Conservation (phyloP, 164 flowering plant species). For the Houttuynia cordata region DNA sequence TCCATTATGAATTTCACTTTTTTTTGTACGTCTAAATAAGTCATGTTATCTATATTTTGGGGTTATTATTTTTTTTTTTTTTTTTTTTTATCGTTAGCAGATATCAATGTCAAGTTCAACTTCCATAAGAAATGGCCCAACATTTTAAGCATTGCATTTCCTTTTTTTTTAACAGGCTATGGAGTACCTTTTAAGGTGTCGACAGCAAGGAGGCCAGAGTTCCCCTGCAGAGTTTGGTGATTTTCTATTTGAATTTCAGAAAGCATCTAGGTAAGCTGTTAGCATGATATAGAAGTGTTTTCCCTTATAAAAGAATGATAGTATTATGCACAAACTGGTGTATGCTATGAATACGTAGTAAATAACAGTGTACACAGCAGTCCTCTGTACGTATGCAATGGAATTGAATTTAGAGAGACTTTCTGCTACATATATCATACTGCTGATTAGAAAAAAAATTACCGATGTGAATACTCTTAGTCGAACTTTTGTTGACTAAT, state of each 20-base stretch:
- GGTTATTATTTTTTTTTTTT: neutral
- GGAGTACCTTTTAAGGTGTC: conserved; percentile 64
- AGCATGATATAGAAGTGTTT: neutral
- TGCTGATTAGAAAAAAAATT: no score
- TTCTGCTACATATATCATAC: no score
- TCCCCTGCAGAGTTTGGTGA: conserved; percentile 51
- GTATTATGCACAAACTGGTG: no score
- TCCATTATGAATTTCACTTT: conserved; percentile 11
- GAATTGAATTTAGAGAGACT: no score
- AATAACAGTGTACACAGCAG: no score
- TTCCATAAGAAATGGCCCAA: neutral
- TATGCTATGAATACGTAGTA: no score
- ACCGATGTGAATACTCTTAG: neutral
- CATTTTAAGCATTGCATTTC: neutral
- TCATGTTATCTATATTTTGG: neutral
- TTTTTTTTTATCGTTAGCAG: neutral
- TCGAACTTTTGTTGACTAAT: neutral
- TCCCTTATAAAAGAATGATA: neutral
- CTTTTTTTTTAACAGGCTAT: conserved; percentile 48
- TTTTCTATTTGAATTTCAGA: conserved; percentile 75
- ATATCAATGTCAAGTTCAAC: no score
- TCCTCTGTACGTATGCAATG: no score
- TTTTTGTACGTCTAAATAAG: neutral
- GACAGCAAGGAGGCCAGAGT: conserved; percentile 54
- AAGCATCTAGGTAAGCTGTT: conserved; percentile 59